phyloP scores from a whole-genome alignment of 1,284 basidiomycete species.

The Ustilago crameri region DNA sequence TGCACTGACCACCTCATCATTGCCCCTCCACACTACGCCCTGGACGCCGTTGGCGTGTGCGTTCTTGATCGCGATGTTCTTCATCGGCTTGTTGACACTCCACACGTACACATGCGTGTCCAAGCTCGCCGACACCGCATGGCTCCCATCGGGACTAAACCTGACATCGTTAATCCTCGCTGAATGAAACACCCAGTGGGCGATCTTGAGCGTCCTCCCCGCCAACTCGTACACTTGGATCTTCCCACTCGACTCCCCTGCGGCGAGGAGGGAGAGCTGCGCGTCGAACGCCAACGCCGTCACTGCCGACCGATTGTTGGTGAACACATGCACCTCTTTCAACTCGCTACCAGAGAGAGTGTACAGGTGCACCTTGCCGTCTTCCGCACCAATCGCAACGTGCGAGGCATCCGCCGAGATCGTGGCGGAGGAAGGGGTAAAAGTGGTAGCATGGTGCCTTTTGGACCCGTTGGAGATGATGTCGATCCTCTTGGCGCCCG shows the following conservation, averaged over 20 bases:
- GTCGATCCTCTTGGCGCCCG: conserved; percentile 77
- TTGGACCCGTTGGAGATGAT: conserved; percentile 65
- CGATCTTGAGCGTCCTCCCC: conserved; percentile 42
- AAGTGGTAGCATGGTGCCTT: conserved; percentile 34
- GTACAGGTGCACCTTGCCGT: conserved; percentile 59
- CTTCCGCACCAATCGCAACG: conserved; percentile 78
- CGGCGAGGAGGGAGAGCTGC: conserved; percentile 79
- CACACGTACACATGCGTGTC: conserved; percentile 94
- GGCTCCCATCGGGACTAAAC: conserved; percentile 79
- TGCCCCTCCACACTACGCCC: conserved; percentile 81
- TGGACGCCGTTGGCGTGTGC: conserved; percentile 71
- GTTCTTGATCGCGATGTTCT: conserved; percentile 81
- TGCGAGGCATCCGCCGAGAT: conserved; percentile 70
- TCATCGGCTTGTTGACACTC: conserved; percentile 80
- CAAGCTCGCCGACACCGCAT: conserved; percentile 73
- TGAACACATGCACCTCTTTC: conserved; percentile 71
- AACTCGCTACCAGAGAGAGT: conserved; percentile 9
- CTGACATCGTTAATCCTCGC: conserved; percentile 82
- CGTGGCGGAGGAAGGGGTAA: conserved; percentile 70
- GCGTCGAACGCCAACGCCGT: conserved; percentile 84
- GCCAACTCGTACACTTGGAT: conserved; percentile 81
- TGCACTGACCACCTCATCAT: conserved; percentile 75
- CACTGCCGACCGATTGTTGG: conserved; percentile 72
- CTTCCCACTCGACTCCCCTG: conserved; percentile 78
- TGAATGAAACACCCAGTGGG: conserved; percentile 85